Conservation (phyloP, 441 rosid genomes). For the Populus hybrid region DNA sequence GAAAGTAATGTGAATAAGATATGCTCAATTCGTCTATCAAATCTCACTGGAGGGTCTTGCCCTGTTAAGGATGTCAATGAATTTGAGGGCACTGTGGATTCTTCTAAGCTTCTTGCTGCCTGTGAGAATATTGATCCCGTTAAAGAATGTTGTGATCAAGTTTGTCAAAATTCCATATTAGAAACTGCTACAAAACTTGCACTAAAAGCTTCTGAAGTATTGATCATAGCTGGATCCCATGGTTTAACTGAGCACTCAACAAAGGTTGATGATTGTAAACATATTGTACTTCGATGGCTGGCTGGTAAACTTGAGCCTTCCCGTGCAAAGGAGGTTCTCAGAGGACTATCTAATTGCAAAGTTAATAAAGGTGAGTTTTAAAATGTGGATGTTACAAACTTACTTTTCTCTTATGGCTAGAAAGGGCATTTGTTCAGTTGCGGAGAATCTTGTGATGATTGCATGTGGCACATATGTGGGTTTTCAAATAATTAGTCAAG, state of each 20-base stretch:
- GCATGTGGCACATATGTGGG: neutral
- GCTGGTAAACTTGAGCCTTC: slow-evolving; percentile 56
- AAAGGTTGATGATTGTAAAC: slow-evolving; percentile 67
- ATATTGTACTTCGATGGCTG: slow-evolving; percentile 71
- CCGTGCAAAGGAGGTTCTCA: slow-evolving; percentile 66
- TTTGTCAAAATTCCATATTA: slow-evolving; percentile 73
- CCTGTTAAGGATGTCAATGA: slow-evolving; percentile 63
- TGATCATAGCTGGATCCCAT: slow-evolving; percentile 30
- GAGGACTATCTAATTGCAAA: slow-evolving; percentile 81
- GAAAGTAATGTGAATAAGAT: slow-evolving; percentile 44
- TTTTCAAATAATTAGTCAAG: neutral
- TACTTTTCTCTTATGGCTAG: neutral
- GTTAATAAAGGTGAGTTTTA: slow-evolving; percentile 65
- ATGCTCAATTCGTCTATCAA: slow-evolving; percentile 56
- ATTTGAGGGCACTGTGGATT: slow-evolving; percentile 65
- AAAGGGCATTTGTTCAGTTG: slow-evolving; percentile 4
- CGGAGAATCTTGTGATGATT: neutral
- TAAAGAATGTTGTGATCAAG: slow-evolving; percentile 80
- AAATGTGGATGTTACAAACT: slow-evolving; percentile 1
- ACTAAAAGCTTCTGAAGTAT: slow-evolving; percentile 45
- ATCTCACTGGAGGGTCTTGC: slow-evolving; percentile 81
- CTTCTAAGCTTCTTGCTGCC: slow-evolving; percentile 66
- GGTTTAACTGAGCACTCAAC: slow-evolving; percentile 49
- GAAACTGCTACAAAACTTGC: slow-evolving; percentile 78
- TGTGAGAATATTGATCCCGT: slow-evolving; percentile 79